These are phyloP conservation scores for Cornus controversa DNA, from an alignment of 148 eudicot species.

Conservation along the genomic window DNA sequence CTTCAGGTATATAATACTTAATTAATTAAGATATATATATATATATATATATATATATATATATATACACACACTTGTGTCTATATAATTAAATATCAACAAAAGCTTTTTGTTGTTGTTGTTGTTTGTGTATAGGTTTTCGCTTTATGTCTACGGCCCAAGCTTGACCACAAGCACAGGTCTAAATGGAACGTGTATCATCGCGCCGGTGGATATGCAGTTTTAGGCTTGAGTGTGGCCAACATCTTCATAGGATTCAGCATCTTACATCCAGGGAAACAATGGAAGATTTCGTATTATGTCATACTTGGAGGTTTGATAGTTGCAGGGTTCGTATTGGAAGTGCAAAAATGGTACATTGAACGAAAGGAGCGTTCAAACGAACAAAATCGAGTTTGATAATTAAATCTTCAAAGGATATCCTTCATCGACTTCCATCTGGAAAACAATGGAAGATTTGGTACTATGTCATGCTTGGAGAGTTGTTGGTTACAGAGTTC, in stretches of 20 bases:
- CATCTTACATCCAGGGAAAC: not conserved
- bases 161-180: slow-evolving; percentile 3
- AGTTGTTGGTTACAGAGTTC: too few species aligned
- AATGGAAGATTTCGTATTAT: not conserved
- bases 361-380: too few species aligned
- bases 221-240: not conserved
- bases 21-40: too few species aligned
- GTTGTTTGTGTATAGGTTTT: not conserved
- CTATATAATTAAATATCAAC: too few species aligned
- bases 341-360: not conserved
- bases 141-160: slow-evolving; percentile 3
- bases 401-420: too few species aligned
- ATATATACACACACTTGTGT: too few species aligned
- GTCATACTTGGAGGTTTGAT: not conserved
- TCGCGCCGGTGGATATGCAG: not conserved
- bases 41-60: too few species aligned
- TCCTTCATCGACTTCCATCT: too few species aligned
- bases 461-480: too few species aligned
- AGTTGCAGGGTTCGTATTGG: not conserved
- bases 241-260: not conserved
- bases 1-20: slow-evolving; percentile 9
- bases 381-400: too few species aligned
- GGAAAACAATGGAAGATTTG: too few species aligned
- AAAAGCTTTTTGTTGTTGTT: too few species aligned
- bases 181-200: slow-evolving; percentile 15